Evolutionary conservation across 305 asterid species (phyloP).

Genomic region (Fraxinus sp.): DNA sequence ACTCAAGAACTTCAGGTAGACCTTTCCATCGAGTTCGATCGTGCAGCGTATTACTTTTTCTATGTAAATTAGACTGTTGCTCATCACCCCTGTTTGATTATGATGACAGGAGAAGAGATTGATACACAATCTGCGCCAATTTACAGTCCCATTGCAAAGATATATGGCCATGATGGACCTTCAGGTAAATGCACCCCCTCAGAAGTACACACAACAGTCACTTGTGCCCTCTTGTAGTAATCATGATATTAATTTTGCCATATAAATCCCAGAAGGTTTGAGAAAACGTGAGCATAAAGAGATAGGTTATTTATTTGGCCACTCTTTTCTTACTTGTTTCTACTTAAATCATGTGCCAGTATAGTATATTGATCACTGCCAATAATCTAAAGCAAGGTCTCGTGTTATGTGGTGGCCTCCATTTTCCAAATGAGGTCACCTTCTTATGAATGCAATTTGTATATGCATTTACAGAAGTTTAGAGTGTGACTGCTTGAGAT

Average conservation of each 20-base stretch:
- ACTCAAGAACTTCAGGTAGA: slow-evolving; percentile 79
- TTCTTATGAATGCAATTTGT: background rate
- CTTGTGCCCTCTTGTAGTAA: background rate
- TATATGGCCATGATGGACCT: slow-evolving; percentile 98
- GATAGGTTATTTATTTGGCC: background rate
- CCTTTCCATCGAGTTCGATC: background rate
- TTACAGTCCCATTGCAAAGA: slow-evolving; percentile 73
- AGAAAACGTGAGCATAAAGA: background rate
- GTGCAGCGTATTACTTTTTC: background rate
- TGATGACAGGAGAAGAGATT: slow-evolving; percentile 58
- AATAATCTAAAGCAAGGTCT: background rate
- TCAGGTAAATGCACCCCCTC: slow-evolving; percentile 49
- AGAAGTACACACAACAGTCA: too few relatives aligned
- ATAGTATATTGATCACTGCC: background rate
- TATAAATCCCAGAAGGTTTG: background rate
- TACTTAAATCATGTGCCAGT: background rate
- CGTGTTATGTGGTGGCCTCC: background rate
- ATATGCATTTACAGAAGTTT: background rate
- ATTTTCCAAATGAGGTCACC: background rate
- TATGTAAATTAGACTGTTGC: background rate
- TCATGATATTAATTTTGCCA: background rate
- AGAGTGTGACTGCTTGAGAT: background rate
- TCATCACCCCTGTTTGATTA: slow-evolving; percentile 8
- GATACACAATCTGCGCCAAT: slow-evolving; percentile 71
- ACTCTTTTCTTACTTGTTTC: too few relatives aligned